phyloP scores from a whole-genome alignment of 106 monocot species.

The Acanthochlamys bracteata region DNA sequence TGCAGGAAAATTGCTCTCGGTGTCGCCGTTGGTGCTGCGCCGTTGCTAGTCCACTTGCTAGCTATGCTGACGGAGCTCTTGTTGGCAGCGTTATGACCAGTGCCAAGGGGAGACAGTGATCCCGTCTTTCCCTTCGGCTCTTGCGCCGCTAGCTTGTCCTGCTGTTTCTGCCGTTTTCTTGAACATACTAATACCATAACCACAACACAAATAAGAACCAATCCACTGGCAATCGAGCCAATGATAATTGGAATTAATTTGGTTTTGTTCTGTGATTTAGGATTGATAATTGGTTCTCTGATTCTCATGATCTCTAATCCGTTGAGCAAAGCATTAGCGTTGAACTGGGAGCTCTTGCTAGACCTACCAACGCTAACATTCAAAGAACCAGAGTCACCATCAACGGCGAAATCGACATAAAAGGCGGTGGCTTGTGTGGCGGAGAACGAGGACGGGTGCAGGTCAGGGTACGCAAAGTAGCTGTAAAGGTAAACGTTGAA shows the following conservation, averaged over 20 bases:
- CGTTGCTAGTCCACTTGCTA: background rate
- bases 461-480: background rate
- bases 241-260: constrained; percentile 1
- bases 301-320: constrained; percentile 61
- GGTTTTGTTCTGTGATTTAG: background rate
- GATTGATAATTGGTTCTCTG: background rate
- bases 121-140: background rate
- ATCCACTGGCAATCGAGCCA: constrained; percentile 13
- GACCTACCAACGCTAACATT: constrained; percentile 37
- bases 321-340: constrained; percentile 33
- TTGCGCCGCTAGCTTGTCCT: background rate
- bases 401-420: constrained; percentile 24
- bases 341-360: background rate
- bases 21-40: background rate
- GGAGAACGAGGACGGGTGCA: constrained; percentile 5
- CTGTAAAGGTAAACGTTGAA: constrained; percentile 43
- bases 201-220: constrained; percentile 3
- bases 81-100: background rate
- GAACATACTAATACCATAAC: background rate
- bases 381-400: constrained; percentile 1
- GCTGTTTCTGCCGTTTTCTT: background rate
- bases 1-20: constrained; percentile 28
- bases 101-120: constrained; percentile 19
- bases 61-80: constrained; percentile 3
- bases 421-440: constrained; percentile 14